A percentile compares a stretch with the other conserved stretches of the same genome.
Conservation (phyloP, 805 yeast species). For the Ogataea corticis region DNA sequence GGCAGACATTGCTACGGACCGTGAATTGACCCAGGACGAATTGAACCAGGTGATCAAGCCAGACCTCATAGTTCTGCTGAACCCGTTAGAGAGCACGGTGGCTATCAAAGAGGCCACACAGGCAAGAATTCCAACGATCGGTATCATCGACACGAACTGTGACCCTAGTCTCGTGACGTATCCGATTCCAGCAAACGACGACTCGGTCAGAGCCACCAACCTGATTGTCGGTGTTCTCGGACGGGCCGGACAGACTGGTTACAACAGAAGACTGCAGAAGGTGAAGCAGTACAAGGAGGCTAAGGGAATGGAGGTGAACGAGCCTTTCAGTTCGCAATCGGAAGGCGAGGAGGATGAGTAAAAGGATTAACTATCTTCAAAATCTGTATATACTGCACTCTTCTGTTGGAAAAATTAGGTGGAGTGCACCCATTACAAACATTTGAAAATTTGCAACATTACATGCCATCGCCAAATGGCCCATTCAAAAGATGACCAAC, state of each 20-base stretch:
- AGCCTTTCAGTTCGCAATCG: slow-evolving; percentile 13
- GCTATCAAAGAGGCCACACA: slow-evolving; percentile 80
- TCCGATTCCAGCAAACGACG: slow-evolving; percentile 96
- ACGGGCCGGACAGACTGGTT: slow-evolving; percentile 82
- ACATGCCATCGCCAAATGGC: too few species aligned
- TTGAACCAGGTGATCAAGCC: slow-evolving; percentile 69
- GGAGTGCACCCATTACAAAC: neutral
- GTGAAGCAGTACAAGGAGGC: slow-evolving; percentile 34
- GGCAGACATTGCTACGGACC: slow-evolving; percentile 64
- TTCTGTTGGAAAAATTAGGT: neutral
- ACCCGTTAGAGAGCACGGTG: slow-evolving; percentile 83
- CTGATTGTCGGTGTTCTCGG: slow-evolving; percentile 81
- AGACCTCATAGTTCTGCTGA: slow-evolving; percentile 81
- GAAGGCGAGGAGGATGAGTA: slow-evolving; percentile 5
- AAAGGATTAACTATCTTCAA: neutral
- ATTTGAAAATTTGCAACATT: too few species aligned
- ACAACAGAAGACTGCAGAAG: slow-evolving; percentile 51
- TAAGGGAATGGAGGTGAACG: slow-evolving; percentile 28
- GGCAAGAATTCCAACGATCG: slow-evolving; percentile 87
- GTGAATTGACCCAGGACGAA: slow-evolving; percentile 53
- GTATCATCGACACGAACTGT: slow-evolving; percentile 89
- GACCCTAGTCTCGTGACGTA: slow-evolving; percentile 89
- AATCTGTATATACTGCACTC: slow-evolving; percentile 8
- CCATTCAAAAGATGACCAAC: neutral
- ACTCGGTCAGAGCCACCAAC: slow-evolving; percentile 77